These are phyloP conservation scores for Gracilaria domingensis DNA, from an alignment of 23 red algal species.

Conservation along the genomic window DNA sequence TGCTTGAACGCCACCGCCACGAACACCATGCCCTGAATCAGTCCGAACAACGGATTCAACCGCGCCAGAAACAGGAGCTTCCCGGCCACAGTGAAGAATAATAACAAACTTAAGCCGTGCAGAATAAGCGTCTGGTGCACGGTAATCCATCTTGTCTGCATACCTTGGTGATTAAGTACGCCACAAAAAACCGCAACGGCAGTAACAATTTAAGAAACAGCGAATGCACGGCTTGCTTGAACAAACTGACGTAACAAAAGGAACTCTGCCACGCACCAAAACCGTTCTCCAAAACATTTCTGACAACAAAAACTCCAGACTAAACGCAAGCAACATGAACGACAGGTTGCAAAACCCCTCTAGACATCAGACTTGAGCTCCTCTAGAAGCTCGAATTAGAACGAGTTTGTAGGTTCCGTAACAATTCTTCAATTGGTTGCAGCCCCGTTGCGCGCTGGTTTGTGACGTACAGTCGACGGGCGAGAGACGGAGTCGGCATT, in stretches of 20 bases:
- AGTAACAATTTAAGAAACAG: slow-evolving; percentile 44
- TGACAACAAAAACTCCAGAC: slow-evolving; percentile 77
- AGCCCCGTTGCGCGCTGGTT: slow-evolving; percentile 33
- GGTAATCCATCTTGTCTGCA: slow-evolving; percentile 21
- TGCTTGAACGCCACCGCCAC: slow-evolving; percentile 78
- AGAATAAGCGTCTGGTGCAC: slow-evolving; percentile 36
- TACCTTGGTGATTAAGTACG: slow-evolving; percentile 28
- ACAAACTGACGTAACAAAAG: slow-evolving; percentile 48
- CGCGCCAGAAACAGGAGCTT: slow-evolving; percentile 23
- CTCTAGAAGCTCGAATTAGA: slow-evolving; percentile 61
- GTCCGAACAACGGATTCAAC: slow-evolving; percentile 75
- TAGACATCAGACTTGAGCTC: slow-evolving; percentile 83
- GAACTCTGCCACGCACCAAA: slow-evolving; percentile 46
- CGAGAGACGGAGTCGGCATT: slow-evolving; percentile 39
- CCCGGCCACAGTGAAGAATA: slow-evolving; percentile 30
- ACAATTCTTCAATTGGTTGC: slow-evolving; percentile 61
- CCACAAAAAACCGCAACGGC: slow-evolving; percentile 48
- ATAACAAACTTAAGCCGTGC: slow-evolving; percentile 29
- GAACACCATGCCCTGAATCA: slow-evolving; percentile 67
- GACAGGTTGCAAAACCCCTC: slow-evolving; percentile 92
- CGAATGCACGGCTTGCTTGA: slow-evolving; percentile 47
- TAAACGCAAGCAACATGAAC: slow-evolving; percentile 83
- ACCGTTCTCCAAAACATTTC: slow-evolving; percentile 77
- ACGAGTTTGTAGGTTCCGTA: slow-evolving; percentile 50
- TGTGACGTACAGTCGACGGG: slow-evolving; percentile 59